Conservation (phyloP, 495 filamentous ascomycete genomes). For the Trichoderma reesei region DNA sequence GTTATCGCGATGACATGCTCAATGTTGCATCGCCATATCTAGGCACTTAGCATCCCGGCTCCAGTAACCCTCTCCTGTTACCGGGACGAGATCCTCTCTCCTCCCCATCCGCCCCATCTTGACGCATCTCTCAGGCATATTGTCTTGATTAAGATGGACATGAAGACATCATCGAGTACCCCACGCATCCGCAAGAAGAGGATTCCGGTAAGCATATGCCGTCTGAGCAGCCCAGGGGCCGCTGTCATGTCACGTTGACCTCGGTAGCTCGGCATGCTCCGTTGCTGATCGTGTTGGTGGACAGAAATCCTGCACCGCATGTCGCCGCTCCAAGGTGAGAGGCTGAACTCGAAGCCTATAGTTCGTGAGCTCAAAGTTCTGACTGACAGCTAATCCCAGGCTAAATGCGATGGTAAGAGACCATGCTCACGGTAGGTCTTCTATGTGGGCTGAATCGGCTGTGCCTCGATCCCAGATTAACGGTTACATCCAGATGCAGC, state of each 20-base stretch:
- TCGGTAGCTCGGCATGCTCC: background rate
- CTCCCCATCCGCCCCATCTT: background rate
- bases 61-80: background rate
- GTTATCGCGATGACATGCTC: background rate
- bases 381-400: background rate
- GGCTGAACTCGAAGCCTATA: background rate
- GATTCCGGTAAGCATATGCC: conserved; percentile 1
- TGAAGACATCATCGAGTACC: background rate
- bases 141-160: background rate
- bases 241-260: background rate
- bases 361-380: background rate
- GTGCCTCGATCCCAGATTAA: background rate
- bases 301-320: conserved; percentile 4
- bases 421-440: conserved; percentile 1
- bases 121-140: background rate
- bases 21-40: background rate
- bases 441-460: background rate
- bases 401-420: conserved; percentile 4
- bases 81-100: background rate
- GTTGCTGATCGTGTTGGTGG: background rate
- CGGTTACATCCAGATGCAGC: background rate
- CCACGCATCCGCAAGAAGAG: conserved; percentile 3
- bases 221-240: background rate
- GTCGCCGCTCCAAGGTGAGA: background rate
- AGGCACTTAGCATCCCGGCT: no score